Evolutionary conservation across 106 monocot genomes (phyloP), one percentile per base, ranked within the genome.

Genomic region (Hemerocallis citrina): DNA sequence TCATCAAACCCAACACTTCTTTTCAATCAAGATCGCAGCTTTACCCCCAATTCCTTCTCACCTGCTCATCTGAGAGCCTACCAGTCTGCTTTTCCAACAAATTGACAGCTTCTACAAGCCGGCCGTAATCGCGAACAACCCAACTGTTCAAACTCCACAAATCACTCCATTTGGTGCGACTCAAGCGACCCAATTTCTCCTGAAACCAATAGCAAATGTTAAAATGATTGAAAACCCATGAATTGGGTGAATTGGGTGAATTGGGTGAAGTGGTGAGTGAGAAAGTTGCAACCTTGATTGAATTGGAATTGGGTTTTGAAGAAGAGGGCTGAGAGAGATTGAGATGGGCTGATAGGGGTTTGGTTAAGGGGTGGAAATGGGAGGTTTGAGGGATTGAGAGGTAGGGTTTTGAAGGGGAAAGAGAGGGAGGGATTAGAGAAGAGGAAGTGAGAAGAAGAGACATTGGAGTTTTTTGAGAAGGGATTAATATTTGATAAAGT

Each of bases 41-140:
- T 21, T 34, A 57, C 0, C 11, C 17, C 35, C 5, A 30, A 19
- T 57, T 34, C 19, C 34, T 35, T 20, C 57, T 35, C 45, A 91
- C 86, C 84, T 91, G 84, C 60, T 85, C 75, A 63, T 99, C 98
- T 14, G 92, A 74, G 39, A 99, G 91, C 35, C 62, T 24, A 22
- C 32, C 42, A 27, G 88, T 67, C 30, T 15, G 57, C 43, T 72
- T 44, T 61, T 99, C 98, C 7, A 88, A 47, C 22, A 57, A 67
- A 55, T 88, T 92, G 16, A 99, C 88, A 7, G 88, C 55, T 28
- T 45, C 42, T 23, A 92, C 98, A 27, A 99, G 92, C 8, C 98
- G 81, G 71, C 82, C 78, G 68, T 98, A 98, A 67, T 99, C 98
- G 0, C 82, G 67, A 1, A 99, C 80, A 14, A 99, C 88, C 98